Conservation (phyloP, 2,329 filamentous ascomycete genomes). For the Orbilia oligospora region DNA sequence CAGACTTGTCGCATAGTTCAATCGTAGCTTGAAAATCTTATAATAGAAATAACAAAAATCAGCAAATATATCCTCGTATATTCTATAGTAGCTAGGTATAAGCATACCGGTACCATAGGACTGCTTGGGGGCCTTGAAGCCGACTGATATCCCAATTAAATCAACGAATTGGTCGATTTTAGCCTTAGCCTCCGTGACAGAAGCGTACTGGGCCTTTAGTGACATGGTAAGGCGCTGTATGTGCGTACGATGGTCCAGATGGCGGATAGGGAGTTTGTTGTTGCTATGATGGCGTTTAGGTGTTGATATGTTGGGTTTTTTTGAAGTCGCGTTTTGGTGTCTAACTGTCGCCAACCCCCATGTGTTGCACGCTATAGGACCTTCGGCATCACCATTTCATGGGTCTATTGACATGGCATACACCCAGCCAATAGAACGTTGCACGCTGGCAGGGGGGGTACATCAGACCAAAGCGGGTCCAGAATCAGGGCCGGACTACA, state of each 20-base stretch:
- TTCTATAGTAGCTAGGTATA: neutral
- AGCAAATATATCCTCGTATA: neutral
- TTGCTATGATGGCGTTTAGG: slow-evolving; percentile 15
- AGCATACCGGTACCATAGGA: slow-evolving; percentile 36
- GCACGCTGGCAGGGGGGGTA: no score
- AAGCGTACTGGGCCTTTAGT: slow-evolving; percentile 3
- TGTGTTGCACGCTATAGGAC: no score
- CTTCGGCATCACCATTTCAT: no score
- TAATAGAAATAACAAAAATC: neutral
- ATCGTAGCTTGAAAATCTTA: slow-evolving; percentile 38
- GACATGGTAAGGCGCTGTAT: slow-evolving; percentile 23
- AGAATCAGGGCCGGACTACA: no score
- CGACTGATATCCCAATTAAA: slow-evolving; percentile 37
- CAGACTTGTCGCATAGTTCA: slow-evolving; percentile 49
- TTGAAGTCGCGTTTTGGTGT: slow-evolving; percentile 26
- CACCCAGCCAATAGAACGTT: no score
- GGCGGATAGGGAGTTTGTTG: neutral
- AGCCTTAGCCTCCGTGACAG: slow-evolving; percentile 34
- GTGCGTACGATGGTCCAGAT: slow-evolving; percentile 6
- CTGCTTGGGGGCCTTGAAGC: slow-evolving; percentile 31
- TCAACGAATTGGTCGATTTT: slow-evolving; percentile 4
- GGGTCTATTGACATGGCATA: no score
- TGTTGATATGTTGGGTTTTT: slow-evolving; percentile 49
- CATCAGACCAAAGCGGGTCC: no score
- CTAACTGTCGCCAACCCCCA: neutral